phyloP scores from a whole-genome alignment of 2,329 filamentous ascomycete genomes.

The Penicillium griseofulvum region DNA sequence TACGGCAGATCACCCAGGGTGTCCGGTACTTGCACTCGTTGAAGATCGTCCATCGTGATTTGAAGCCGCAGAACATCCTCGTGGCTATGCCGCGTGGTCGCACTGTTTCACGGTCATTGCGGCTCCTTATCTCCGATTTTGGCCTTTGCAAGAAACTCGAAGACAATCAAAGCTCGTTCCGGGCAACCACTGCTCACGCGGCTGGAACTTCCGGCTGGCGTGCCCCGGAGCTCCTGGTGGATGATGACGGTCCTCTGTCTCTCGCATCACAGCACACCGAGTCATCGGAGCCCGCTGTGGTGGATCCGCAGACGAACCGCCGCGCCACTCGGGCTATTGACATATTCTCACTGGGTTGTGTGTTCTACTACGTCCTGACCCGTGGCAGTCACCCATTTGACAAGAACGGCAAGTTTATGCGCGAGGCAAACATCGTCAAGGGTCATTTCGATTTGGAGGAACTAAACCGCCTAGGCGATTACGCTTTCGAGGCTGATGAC shows the following conservation, averaged over 20 bases:
- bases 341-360: slow-evolving; percentile 92
- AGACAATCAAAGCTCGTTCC: slow-evolving; percentile 88
- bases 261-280: slow-evolving; percentile 41
- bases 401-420: slow-evolving; percentile 89
- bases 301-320: slow-evolving; percentile 60
- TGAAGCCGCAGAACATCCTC: slow-evolving; percentile 97
- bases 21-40: slow-evolving; percentile 85
- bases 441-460: slow-evolving; percentile 70
- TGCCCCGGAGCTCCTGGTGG: slow-evolving; percentile 84
- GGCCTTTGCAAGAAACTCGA: slow-evolving; percentile 97
- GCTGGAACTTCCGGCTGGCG: slow-evolving; percentile 95
- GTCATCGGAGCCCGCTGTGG: slow-evolving; percentile 51
- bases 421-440: slow-evolving; percentile 96
- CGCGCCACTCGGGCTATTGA: slow-evolving; percentile 94
- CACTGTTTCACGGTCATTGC: slow-evolving; percentile 59
- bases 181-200: slow-evolving; percentile 89
- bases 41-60: slow-evolving; percentile 92
- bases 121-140: slow-evolving; percentile 96
- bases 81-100: slow-evolving; percentile 63
- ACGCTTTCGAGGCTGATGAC: slow-evolving; percentile 81
- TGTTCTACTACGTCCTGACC: slow-evolving; percentile 99
- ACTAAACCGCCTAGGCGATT: slow-evolving; percentile 74
- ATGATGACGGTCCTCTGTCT: slow-evolving; percentile 58
- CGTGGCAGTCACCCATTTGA: slow-evolving; percentile 91
- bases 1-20: slow-evolving; percentile 87